phyloP scores from a whole-genome alignment of 257 asterid species.

The Asclepias syriaca region DNA sequence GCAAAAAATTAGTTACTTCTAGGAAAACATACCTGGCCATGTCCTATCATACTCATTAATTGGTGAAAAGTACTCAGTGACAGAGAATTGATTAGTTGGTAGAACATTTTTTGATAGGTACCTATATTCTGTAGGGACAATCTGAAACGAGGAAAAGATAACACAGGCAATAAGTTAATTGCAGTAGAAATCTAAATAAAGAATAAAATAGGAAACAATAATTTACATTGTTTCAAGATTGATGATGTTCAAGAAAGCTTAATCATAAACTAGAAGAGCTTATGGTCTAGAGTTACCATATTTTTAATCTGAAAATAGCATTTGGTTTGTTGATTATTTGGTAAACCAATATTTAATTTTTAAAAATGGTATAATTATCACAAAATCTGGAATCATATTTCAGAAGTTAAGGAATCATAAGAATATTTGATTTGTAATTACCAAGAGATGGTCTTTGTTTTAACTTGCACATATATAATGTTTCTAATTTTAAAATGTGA shows the following conservation, averaged over 20 bases:
- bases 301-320: background rate
- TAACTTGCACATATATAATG: background rate
- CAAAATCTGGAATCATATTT: background rate
- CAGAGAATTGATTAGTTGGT: conserved; percentile 94
- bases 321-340: background rate
- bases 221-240: background rate
- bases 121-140: conserved; percentile 94
- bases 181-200: background rate
- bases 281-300: background rate
- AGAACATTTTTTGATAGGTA: conserved; percentile 75
- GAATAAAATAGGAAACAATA: background rate
- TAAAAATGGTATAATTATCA: background rate
- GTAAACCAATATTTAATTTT: background rate
- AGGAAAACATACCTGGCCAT: conserved; percentile 75
- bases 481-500: background rate
- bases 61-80: conserved; percentile 88
- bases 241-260: background rate
- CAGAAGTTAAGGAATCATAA: background rate
- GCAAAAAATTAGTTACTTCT: background rate
- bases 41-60: conserved; percentile 60
- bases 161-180: conserved; percentile 7
- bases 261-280: background rate
- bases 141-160: conserved; percentile 38
- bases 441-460: background rate
- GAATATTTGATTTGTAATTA: background rate